Conservation (phyloP, 148 eudicot species). For the Camellia japonica region DNA sequence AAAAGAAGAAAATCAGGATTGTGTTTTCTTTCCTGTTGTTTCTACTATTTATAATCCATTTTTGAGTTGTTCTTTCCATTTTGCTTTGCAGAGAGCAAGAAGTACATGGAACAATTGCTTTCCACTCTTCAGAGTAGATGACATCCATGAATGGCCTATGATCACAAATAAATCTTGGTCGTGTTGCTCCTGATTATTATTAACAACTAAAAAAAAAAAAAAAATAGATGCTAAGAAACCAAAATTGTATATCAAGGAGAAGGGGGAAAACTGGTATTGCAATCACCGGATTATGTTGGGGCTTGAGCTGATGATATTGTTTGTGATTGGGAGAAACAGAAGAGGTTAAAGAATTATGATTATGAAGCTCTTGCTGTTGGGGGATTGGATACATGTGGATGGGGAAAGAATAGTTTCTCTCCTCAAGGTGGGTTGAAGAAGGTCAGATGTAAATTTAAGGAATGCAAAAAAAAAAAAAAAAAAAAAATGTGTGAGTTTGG, state of each 20-base stretch:
- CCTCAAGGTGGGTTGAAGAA: background rate
- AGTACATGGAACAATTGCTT: slow-evolving; percentile 63
- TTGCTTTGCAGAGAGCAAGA: slow-evolving; percentile 30
- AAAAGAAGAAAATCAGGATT: background rate
- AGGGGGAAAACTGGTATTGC: background rate
- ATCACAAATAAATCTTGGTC: background rate
- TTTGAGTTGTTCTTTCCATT: background rate
- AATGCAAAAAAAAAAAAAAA: background rate
- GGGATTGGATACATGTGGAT: too few relatives aligned
- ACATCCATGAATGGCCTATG: slow-evolving; percentile 10
- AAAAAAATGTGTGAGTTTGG: background rate
- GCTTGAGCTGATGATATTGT: slow-evolving; percentile 1
- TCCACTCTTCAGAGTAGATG: slow-evolving; percentile 50
- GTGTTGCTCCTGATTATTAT: slow-evolving; percentile 7
- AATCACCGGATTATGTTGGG: background rate
- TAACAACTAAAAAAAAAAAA: background rate
- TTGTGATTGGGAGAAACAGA: background rate
- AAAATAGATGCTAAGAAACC: background rate
- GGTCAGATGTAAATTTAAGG: background rate
- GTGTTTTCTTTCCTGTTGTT: background rate
- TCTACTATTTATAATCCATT: background rate
- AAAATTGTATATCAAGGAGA: background rate
- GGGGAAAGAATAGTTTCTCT: too few relatives aligned
- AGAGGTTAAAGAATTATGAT: too few relatives aligned
- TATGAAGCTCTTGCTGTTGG: too few relatives aligned